Conservation (phyloP, 78 protist species). For the Paratrimastix pyriformis region DNA sequence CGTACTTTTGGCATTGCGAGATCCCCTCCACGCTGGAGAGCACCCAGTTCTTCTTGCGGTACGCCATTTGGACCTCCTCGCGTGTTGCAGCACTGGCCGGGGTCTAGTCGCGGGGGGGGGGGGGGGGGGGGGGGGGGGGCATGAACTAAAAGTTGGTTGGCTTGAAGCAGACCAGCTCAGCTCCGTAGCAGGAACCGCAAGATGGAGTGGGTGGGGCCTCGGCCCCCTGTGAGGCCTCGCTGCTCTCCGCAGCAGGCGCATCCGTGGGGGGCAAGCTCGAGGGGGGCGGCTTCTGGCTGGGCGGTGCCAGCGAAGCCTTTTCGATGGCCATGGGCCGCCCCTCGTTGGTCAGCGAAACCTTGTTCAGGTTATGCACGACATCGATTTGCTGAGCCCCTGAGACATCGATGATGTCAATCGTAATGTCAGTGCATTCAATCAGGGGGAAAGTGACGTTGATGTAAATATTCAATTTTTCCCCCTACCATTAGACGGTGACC, state of each 20-base stretch:
- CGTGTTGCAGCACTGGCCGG: conserved; percentile 75
- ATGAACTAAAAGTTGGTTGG: too few species aligned
- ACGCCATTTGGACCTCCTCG: conserved; percentile 58
- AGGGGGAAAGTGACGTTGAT: conserved; percentile 30
- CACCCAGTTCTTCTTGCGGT: conserved; percentile 66
- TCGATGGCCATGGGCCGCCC: neutral
- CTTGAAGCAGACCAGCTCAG: too few species aligned
- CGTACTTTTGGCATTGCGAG: too few species aligned
- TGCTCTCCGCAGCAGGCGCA: too few species aligned
- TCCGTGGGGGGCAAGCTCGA: too few species aligned
- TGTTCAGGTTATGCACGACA: conserved; percentile 11
- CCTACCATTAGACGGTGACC: too few species aligned
- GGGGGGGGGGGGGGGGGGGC: too few species aligned
- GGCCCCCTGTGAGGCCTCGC: too few species aligned
- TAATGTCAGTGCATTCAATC: conserved; percentile 23
- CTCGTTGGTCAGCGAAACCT: conserved; percentile 1
- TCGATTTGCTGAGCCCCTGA: conserved; percentile 40
- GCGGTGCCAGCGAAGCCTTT: too few species aligned
- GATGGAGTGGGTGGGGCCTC: neutral
- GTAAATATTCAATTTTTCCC: neutral
- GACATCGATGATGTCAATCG: conserved; percentile 35
- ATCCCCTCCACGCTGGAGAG: conserved; percentile 27
- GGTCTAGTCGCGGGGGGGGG: too few species aligned
- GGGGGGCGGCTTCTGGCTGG: too few species aligned
- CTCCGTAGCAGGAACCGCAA: conserved; percentile 84